Percentiles rank a stretch among this genome's conserved stretches.
phyloP scores from a whole-genome alignment of 139 green algal genomes.

The Pleodorina starrii region DNA sequence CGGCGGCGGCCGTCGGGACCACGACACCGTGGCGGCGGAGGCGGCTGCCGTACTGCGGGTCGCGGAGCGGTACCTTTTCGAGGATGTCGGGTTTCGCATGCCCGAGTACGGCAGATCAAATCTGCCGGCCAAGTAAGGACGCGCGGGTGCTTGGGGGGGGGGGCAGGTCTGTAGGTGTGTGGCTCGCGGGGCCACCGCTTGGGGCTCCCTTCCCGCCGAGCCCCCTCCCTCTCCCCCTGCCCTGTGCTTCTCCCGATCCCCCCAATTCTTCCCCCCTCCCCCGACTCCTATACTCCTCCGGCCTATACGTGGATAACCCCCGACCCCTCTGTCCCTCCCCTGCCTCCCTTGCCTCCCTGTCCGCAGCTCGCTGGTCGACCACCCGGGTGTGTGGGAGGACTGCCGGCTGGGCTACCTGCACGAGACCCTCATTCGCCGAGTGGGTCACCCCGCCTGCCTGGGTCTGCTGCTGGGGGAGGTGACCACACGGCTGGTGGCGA shows the following conservation, averaged over 20 bases:
- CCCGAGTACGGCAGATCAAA: conserved; percentile 40
- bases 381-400: conserved; percentile 56
- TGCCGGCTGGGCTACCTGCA: conserved; percentile 55
- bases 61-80: conserved; percentile 7
- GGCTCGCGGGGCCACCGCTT: no score
- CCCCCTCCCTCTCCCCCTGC: no score
- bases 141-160: neutral
- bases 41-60: neutral
- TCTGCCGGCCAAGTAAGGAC: conserved; percentile 17
- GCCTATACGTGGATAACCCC: no score
- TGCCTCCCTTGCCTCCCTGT: neutral
- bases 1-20: neutral
- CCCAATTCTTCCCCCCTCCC: no score
- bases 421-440: conserved; percentile 48
- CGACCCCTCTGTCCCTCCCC: no score
- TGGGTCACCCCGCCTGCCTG: conserved; percentile 49
- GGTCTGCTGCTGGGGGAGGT: conserved; percentile 55
- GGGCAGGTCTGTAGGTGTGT: no score
- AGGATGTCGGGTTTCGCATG: neutral
- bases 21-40: neutral
- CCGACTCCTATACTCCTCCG: no score
- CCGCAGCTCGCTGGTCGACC: conserved; percentile 42
- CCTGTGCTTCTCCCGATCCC: no score
- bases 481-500: conserved; percentile 36
- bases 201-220: no score